Conservation (phyloP, 2,329 filamentous ascomycete species). For the Ophiostoma tasmaniense region DNA sequence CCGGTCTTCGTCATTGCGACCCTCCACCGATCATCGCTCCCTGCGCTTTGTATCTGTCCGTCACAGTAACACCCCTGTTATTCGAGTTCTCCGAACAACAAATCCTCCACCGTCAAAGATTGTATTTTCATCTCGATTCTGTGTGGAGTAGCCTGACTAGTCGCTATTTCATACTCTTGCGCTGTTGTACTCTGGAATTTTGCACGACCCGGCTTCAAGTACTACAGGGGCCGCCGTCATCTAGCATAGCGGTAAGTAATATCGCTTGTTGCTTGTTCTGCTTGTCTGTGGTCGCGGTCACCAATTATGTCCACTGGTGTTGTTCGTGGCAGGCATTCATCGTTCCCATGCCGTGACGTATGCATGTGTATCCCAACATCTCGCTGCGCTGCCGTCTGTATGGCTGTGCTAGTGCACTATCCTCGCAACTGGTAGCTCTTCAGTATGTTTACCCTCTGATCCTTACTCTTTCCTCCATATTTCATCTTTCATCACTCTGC, state of each 20-base stretch:
- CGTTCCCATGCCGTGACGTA: not conserved
- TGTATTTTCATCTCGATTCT: not conserved
- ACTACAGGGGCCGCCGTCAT: not conserved
- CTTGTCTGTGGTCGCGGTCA: not conserved
- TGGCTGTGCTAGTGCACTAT: not conserved
- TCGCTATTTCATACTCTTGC: not conserved
- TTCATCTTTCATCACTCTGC: not conserved
- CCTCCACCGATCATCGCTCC: conserved; percentile 5
- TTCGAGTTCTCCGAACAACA: not conserved
- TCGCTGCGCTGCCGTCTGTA: not conserved
- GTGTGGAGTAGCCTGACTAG: not conserved
- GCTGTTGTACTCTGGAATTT: not conserved
- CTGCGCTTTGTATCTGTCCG: not conserved
- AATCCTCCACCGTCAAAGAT: not conserved
- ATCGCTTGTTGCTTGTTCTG: not conserved
- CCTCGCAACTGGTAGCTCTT: not conserved
- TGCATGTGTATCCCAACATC: not conserved
- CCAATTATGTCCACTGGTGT: not conserved
- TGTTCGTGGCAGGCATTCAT: not conserved
- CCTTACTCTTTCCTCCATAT: too few species aligned
- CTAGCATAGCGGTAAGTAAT: not conserved
- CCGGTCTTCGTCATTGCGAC: conserved; percentile 2
- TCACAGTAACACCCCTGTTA: not conserved
- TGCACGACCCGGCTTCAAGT: not conserved
- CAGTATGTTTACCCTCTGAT: not conserved